Percentiles rank a stretch among this genome's conserved stretches.
Evolutionary conservation across 1,139 yeast genomes (phyloP).

Genomic region (Candida tropicalis): DNA sequence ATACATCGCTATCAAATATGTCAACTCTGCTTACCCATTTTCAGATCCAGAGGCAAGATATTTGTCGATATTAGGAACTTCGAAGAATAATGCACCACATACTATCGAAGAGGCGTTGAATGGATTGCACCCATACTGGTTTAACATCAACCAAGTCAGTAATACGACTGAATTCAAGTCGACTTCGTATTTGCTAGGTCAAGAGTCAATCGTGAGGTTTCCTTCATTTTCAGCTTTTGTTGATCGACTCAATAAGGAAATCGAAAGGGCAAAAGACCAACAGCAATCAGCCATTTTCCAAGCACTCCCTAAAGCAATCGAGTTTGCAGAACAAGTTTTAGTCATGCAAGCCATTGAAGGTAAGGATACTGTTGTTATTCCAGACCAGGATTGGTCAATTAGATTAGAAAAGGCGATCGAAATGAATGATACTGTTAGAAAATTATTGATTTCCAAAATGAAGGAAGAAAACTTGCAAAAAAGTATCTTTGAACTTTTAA

Average conservation of each 20-base stretch:
- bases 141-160: conserved; percentile 47
- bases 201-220: conserved; percentile 36
- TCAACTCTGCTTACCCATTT: conserved; percentile 69
- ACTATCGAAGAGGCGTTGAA: conserved; percentile 78
- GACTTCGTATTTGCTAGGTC: conserved; percentile 46
- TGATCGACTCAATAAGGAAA: conserved; percentile 27
- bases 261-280: conserved; percentile 20
- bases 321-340: conserved; percentile 55
- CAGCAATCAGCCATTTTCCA: conserved; percentile 27
- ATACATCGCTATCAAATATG: conserved; percentile 65
- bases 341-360: conserved; percentile 64
- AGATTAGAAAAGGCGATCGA: conserved; percentile 74
- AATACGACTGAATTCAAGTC: conserved; percentile 43
- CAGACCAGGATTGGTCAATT: conserved; percentile 76
- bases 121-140: conserved; percentile 84
- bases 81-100: conserved; percentile 62
- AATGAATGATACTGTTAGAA: conserved; percentile 56
- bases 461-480: conserved; percentile 17
- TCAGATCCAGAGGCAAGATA: conserved; percentile 68
- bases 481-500: conserved; percentile 21
- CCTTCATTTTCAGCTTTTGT: conserved; percentile 46
- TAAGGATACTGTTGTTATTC: conserved; percentile 55
- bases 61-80: conserved; percentile 68
- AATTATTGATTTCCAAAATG: conserved; percentile 33
- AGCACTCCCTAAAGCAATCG: conserved; percentile 43